Percentiles rank a stretch among this genome's conserved stretches.
These are phyloP conservation scores for Prunus salicina DNA, from an alignment of 306 rosid species.

Conservation along the genomic window DNA sequence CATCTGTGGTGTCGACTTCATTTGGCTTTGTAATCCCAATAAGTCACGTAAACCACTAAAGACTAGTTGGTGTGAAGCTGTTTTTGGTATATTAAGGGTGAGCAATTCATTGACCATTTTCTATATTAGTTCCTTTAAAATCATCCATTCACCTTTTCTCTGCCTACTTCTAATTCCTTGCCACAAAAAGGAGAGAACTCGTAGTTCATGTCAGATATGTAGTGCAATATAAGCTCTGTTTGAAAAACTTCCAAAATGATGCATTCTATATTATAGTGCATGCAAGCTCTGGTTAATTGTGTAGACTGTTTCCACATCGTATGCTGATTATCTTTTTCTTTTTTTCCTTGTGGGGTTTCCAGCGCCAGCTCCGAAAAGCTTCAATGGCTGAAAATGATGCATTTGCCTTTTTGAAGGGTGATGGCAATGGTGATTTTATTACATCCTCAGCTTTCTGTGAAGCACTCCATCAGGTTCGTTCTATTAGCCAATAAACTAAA, in stretches of 20 bases:
- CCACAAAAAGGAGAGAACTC: background rate
- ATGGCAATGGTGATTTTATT: slow-evolving; percentile 49
- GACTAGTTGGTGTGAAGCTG: slow-evolving; percentile 95
- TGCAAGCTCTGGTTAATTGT: background rate
- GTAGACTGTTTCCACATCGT: background rate
- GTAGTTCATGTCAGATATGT: background rate
- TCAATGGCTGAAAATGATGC: slow-evolving; percentile 77
- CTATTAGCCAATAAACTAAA: background rate
- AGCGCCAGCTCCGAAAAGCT: slow-evolving; percentile 73
- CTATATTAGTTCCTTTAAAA: background rate
- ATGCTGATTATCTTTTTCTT: background rate
- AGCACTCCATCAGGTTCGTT: slow-evolving; percentile 68
- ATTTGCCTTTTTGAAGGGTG: slow-evolving; percentile 78
- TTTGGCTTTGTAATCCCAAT: slow-evolving; percentile 96
- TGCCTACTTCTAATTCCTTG: background rate
- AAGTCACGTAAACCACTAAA: slow-evolving; percentile 66
- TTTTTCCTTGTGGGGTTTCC: slow-evolving; percentile 18
- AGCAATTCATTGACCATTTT: background rate
- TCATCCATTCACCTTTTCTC: background rate
- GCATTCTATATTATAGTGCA: background rate
- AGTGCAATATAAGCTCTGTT: background rate
- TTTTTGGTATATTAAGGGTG: slow-evolving; percentile 81
- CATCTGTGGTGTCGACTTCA: slow-evolving; percentile 94
- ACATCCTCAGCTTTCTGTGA: slow-evolving; percentile 62
- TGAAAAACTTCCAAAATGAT: background rate